Percentiles rank a stretch among this genome's conserved stretches.
Conservation (phyloP, 805 yeast species). For the Starmerella kuoi region DNA sequence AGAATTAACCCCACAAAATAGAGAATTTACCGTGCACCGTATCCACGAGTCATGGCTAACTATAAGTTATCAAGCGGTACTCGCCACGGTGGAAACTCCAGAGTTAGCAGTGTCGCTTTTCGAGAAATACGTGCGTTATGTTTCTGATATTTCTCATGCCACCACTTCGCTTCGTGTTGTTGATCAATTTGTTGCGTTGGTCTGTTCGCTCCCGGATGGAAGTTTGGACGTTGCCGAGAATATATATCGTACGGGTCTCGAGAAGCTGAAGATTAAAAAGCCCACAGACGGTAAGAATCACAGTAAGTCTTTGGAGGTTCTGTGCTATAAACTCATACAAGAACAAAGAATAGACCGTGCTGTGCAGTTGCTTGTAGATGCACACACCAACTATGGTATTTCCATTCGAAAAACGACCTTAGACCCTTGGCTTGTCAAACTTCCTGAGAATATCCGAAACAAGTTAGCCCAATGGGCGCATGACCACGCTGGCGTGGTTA, state of each 20-base stretch:
- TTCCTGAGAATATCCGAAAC: constrained; percentile 2
- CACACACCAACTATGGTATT: constrained; percentile 1
- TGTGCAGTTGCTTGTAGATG: constrained; percentile 14
- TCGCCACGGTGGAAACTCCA: constrained; percentile 18
- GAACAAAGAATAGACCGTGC: constrained; percentile 17
- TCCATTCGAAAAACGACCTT: constrained; percentile 10
- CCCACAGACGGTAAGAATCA: constrained; percentile 14
- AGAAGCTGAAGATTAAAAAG: constrained; percentile 7
- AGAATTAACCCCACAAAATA: constrained; percentile 1
- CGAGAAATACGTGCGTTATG: constrained; percentile 12
- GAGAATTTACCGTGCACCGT: constrained; percentile 1
- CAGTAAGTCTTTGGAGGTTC: constrained; percentile 14
- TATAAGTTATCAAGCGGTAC: constrained; percentile 23
- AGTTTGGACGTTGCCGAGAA: constrained; percentile 20
- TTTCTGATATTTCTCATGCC: not conserved
- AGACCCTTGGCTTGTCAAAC: constrained; percentile 8
- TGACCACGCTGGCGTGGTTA: constrained; percentile 2
- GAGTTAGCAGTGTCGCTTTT: constrained; percentile 16
- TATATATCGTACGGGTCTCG: constrained; percentile 17
- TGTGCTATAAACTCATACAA: constrained; percentile 12
- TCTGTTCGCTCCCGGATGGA: constrained; percentile 10
- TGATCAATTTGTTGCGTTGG: constrained; percentile 23
- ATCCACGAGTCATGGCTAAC: constrained; percentile 22
- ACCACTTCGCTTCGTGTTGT: constrained; percentile 12
- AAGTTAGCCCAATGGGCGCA: constrained; percentile 4